These are phyloP conservation scores for Beauveria asiatica DNA, from an alignment of 2,329 filamentous ascomycete species.

Conservation along the genomic window DNA sequence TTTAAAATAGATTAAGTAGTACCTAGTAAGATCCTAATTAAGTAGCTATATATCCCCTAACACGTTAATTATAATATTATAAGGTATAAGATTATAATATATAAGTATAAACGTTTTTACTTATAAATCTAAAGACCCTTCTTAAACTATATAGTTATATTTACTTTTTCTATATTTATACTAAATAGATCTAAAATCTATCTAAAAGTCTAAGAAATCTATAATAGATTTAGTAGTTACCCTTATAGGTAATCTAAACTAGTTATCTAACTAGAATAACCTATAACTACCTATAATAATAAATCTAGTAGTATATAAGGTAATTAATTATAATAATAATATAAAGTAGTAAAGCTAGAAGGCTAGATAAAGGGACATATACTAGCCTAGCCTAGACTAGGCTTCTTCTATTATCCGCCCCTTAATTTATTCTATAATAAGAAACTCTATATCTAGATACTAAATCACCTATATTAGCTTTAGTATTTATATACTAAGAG, in stretches of 20 bases:
- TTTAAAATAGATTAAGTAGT: background rate
- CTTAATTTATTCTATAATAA: too few species aligned
- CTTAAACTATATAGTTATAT: background rate
- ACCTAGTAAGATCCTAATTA: background rate
- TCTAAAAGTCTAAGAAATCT: background rate
- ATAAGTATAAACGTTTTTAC: background rate
- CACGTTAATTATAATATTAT: background rate
- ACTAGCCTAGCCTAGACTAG: too few species aligned
- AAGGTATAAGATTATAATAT: background rate
- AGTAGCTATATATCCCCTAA: background rate
- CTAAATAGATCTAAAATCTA: background rate
- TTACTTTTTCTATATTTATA: background rate
- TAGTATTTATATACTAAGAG: too few species aligned
- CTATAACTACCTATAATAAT: background rate
- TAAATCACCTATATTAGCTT: too few species aligned
- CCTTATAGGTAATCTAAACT: background rate
- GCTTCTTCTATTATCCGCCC: too few species aligned
- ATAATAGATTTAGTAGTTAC: too few species aligned
- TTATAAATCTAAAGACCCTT: too few species aligned
- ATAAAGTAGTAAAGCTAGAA: too few species aligned
- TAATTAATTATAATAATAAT: too few species aligned
- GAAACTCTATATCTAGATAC: too few species aligned
- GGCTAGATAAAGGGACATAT: too few species aligned
- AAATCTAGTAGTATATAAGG: background rate
- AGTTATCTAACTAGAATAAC: background rate